phyloP scores from a whole-genome alignment of 805 yeast genomes.

The Teunomyces cretensis region DNA sequence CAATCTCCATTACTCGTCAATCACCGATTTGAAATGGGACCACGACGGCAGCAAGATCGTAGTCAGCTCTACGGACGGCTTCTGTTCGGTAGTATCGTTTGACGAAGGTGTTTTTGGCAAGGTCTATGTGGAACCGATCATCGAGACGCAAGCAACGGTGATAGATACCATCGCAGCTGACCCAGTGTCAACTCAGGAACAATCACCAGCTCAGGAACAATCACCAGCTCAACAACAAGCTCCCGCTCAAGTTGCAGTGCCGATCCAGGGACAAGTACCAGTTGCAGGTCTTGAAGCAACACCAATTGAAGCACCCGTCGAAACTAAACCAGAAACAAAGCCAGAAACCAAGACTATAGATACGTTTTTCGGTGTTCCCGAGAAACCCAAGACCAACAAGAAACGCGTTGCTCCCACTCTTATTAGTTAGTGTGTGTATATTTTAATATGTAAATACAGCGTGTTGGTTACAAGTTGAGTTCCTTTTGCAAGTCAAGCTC shows the following conservation, averaged over 20 bases:
- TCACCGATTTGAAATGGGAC: slow-evolving; percentile 89
- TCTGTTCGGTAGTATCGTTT: slow-evolving; percentile 69
- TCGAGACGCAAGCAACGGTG: not conserved
- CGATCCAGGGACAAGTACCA: not conserved
- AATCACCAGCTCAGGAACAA: not conserved
- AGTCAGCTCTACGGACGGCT: slow-evolving; percentile 89
- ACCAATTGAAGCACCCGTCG: not conserved
- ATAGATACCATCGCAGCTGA: not conserved
- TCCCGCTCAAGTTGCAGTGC: too few species aligned
- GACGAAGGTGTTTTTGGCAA: slow-evolving; percentile 58
- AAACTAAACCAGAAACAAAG: not conserved
- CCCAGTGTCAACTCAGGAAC: not conserved
- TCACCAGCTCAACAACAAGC: too few species aligned
- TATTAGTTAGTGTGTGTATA: slow-evolving; percentile 2
- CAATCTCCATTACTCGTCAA: slow-evolving; percentile 82
- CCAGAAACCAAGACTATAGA: slow-evolving; percentile 7
- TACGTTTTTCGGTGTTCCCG: slow-evolving; percentile 5
- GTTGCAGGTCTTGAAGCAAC: not conserved
- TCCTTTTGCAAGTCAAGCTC: slow-evolving; percentile 15
- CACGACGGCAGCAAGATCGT: slow-evolving; percentile 68
- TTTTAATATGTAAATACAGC: not conserved
- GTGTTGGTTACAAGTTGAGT: not conserved
- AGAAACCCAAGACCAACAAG: slow-evolving; percentile 11
- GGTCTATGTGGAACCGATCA: slow-evolving; percentile 24
- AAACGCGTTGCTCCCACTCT: slow-evolving; percentile 23